Percentiles rank a stretch among this genome's conserved stretches.
Conservation (phyloP, 2,329 filamentous ascomycete species). For the Aspergillus pseudotamarii region DNA sequence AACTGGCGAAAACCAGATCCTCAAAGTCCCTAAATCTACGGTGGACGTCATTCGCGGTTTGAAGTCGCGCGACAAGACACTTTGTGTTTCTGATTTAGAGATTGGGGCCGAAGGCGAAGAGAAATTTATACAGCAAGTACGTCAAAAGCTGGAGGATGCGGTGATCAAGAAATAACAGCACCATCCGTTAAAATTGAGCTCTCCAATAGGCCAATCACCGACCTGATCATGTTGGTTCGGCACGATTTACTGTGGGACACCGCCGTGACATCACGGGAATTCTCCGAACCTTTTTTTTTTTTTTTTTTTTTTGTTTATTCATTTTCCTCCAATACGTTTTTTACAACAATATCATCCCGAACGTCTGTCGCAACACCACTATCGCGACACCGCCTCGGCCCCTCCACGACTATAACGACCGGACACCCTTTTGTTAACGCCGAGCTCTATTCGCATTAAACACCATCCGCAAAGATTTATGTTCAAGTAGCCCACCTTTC, state of each 20-base stretch:
- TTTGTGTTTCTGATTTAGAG: constrained; percentile 40
- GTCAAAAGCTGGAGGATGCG: constrained; percentile 23
- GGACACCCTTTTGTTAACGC: no score
- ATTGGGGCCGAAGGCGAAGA: constrained; percentile 37
- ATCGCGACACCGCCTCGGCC: no score
- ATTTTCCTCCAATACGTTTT: no score
- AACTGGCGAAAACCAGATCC: constrained; percentile 44
- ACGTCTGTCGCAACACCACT: no score
- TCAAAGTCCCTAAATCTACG: constrained; percentile 65
- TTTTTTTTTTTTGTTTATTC: no score
- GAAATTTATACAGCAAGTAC: constrained; percentile 26
- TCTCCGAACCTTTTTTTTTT: constrained; percentile 15
- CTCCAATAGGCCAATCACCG: neutral
- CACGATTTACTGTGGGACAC: constrained; percentile 7
- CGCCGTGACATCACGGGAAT: constrained; percentile 25
- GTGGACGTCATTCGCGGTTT: constrained; percentile 64
- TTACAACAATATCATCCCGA: no score
- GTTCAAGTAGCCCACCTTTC: neutral
- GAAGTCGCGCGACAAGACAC: constrained; percentile 67
- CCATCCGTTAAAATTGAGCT: neutral
- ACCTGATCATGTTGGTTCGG: neutral
- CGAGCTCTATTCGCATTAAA: neutral
- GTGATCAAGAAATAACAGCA: constrained; percentile 9
- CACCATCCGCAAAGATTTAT: neutral
- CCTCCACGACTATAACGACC: no score